A percentile compares a stretch with the other conserved stretches of the same genome.
Evolutionary conservation across 2,329 filamentous ascomycete genomes (phyloP).

Genomic region (Endoconidiophora polonica): DNA sequence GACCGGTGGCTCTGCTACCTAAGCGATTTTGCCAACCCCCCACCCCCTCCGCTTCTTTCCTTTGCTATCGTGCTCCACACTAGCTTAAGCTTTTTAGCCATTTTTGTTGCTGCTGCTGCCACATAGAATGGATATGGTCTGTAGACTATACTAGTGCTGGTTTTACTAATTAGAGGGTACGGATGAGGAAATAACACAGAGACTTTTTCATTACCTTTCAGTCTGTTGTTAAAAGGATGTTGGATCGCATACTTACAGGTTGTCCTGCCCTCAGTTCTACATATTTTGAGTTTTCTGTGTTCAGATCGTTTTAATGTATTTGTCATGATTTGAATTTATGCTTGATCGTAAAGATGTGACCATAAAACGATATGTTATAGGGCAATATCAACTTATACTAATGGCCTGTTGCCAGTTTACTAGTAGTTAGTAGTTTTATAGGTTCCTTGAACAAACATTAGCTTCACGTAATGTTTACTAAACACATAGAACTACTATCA

Average conservation of each 20-base stretch:
- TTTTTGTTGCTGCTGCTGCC: neutral
- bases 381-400: no score
- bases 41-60: neutral
- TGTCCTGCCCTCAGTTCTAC: neutral
- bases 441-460: no score
- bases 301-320: no score
- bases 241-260: neutral
- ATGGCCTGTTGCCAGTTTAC: no score
- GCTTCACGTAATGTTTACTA: no score
- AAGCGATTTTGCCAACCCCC: slow-evolving; percentile 10
- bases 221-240: neutral
- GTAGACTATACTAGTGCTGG: neutral
- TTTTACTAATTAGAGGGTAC: neutral
- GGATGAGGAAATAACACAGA: neutral
- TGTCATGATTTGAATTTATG: no score
- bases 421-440: no score
- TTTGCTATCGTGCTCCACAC: neutral
- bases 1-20: slow-evolving; percentile 21
- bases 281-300: neutral
- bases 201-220: neutral
- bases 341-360: no score
- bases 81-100: neutral
- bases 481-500: no score
- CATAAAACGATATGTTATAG: no score
- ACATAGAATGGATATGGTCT: no score